Conservation (phyloP, 164 flowering plant genomes). For the Paratinospora sagittata region DNA sequence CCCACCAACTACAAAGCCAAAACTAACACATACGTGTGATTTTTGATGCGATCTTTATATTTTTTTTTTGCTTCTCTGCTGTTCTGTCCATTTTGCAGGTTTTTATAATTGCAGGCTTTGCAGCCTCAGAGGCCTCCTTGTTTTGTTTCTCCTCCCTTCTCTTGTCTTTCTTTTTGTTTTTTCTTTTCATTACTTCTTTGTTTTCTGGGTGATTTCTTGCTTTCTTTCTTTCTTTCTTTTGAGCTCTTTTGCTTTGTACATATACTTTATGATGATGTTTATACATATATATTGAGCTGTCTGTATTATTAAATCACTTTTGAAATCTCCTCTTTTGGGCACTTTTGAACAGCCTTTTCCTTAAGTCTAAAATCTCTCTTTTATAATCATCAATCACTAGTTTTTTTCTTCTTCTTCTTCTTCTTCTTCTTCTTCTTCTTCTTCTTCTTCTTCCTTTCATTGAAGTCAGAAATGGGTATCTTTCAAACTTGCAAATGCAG, state of each 20-base stretch:
- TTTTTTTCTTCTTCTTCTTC: no score
- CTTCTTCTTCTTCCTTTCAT: no score
- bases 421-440: no score
- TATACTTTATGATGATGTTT: no score
- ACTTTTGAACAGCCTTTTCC: not conserved
- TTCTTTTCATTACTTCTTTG: no score
- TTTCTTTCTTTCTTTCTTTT: not conserved
- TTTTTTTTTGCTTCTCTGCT: no score
- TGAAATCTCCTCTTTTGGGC: not conserved
- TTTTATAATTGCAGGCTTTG: not conserved
- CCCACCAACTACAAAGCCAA: not conserved
- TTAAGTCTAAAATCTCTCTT: not conserved
- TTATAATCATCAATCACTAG: no score
- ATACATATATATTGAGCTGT: not conserved
- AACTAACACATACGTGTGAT: not conserved
- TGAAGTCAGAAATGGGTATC: not conserved
- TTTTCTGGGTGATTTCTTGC: not conserved
- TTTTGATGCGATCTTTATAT: not conserved
- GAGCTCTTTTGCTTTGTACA: no score
- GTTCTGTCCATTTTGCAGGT: not conserved
- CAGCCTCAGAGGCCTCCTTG: not conserved
- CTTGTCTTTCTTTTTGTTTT: not conserved
- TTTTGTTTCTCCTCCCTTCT: not conserved
- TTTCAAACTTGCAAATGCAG: conserved; percentile 12
- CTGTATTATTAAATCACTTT: not conserved